Conservation (phyloP, 2,329 filamentous ascomycete species). For the Geosmithia flava region DNA sequence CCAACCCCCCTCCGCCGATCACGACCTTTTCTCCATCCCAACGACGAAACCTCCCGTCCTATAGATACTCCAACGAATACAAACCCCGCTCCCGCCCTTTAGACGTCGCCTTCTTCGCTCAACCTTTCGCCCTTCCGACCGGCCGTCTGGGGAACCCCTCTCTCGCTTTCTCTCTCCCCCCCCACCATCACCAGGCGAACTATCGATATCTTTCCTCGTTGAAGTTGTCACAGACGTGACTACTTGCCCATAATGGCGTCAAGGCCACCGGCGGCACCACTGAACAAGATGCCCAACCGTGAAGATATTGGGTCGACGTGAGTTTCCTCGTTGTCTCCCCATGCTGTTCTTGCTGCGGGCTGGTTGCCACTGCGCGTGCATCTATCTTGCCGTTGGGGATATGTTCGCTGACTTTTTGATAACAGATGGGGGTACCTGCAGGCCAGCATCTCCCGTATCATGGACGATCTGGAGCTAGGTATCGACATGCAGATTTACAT, state of each 20-base stretch:
- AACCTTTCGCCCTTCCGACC: no score
- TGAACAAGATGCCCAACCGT: conserved; percentile 42
- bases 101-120: no score
- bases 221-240: background rate
- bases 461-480: conserved; percentile 82
- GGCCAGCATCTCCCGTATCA: conserved; percentile 79
- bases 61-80: no score
- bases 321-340: conserved; percentile 5
- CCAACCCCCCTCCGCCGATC: no score
- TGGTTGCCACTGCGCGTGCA: background rate
- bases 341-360: background rate
- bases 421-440: conserved; percentile 81
- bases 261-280: conserved; percentile 20
- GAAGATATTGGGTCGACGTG: conserved; percentile 47
- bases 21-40: no score
- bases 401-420: background rate
- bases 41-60: no score
- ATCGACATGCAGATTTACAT: conserved; percentile 97
- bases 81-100: no score
- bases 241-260: conserved; percentile 15
- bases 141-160: no score
- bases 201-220: background rate
- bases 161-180: no score
- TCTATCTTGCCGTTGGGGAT: background rate
- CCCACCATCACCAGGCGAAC: background rate